phyloP scores from a whole-genome alignment of 2,329 filamentous ascomycete genomes.

The Penicillium vulpinum region DNA sequence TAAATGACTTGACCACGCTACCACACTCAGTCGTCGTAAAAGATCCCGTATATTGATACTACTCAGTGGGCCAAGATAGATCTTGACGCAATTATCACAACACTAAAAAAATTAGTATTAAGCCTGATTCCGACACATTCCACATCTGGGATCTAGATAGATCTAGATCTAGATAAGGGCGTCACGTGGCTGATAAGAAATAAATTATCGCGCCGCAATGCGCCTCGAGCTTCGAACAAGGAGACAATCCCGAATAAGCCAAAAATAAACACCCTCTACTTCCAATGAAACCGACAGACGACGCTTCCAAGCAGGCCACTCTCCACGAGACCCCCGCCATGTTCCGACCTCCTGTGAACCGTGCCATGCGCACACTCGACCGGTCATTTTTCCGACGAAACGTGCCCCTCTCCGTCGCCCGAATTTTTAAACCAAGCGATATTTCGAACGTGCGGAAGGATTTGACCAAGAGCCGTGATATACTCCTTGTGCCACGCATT shows the following conservation, averaged over 20 bases:
- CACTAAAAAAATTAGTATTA: not conserved
- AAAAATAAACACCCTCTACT: not conserved
- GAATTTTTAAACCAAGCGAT: constrained; percentile 71
- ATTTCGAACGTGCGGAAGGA: constrained; percentile 70
- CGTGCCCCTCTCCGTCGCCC: constrained; percentile 74
- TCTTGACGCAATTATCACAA: not conserved
- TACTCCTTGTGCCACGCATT: constrained; percentile 65
- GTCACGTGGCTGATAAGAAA: constrained; percentile 30
- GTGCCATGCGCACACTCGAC: constrained; percentile 77
- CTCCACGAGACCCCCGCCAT: constrained; percentile 44
- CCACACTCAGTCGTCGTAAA: too few species aligned
- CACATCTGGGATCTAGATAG: not conserved
- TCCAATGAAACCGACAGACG: constrained; percentile 25
- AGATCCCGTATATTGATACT: too few species aligned
- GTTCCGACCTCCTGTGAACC: constrained; percentile 79
- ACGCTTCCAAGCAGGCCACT: constrained; percentile 17
- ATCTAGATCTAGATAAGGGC: not conserved
- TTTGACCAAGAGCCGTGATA: constrained; percentile 65
- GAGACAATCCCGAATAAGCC: not conserved
- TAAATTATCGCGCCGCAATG: constrained; percentile 14
- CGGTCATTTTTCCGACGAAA: constrained; percentile 77
- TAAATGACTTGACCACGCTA: not conserved
- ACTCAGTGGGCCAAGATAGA: too few species aligned
- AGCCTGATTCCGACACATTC: not conserved
- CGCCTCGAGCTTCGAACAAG: constrained; percentile 9